These are phyloP conservation scores for Trichoderma semiorbis DNA, from an alignment of 2,329 filamentous ascomycete genomes.

Conservation along the genomic window DNA sequence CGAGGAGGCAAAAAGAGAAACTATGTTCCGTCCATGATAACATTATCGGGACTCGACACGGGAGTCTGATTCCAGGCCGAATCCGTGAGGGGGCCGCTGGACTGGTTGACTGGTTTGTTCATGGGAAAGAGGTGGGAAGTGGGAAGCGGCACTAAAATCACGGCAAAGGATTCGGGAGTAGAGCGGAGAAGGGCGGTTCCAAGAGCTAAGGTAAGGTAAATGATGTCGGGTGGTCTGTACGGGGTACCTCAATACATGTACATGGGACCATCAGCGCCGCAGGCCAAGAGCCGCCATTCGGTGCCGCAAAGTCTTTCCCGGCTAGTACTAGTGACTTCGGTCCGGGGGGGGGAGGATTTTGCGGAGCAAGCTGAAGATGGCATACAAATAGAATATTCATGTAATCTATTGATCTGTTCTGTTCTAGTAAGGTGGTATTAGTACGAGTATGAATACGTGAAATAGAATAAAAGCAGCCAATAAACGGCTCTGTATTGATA, in stretches of 20 bases:
- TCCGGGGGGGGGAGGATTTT: neutral
- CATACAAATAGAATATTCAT: neutral
- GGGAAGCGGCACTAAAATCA: slow-evolving; percentile 16
- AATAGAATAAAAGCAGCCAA: neutral
- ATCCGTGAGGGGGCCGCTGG: neutral
- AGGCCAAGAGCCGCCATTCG: neutral
- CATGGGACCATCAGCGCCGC: neutral
- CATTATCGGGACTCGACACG: neutral
- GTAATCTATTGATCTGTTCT: neutral
- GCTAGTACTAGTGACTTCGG: neutral
- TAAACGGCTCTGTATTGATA: neutral
- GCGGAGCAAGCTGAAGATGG: neutral
- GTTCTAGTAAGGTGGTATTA: neutral
- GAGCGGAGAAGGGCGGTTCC: neutral
- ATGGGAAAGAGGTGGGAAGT: neutral
- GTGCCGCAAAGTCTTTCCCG: neutral
- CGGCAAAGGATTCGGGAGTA: slow-evolving; percentile 17
- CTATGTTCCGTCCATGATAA: neutral
- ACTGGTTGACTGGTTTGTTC: neutral
- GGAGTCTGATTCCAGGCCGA: neutral
- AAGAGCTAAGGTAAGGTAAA: neutral
- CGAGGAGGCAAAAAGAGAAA: neutral
- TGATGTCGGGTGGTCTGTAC: neutral
- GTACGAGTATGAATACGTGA: neutral
- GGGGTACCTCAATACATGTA: neutral